Evolutionary conservation across 1,284 basidiomycete genomes (phyloP).

Genomic region (Trametes pubescens): DNA sequence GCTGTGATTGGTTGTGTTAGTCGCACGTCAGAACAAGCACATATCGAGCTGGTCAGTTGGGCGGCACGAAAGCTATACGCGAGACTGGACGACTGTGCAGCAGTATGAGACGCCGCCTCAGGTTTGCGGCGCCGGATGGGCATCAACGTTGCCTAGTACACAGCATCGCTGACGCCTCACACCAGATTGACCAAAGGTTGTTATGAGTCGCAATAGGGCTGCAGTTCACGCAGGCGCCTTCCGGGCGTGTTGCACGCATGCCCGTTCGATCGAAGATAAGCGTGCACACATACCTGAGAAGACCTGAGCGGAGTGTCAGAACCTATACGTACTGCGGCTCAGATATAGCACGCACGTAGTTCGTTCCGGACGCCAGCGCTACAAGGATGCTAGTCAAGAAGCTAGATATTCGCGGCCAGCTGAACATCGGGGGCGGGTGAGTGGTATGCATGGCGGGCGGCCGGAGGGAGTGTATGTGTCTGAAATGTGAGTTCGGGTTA

Average conservation of each 20-base stretch:
- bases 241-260: neutral
- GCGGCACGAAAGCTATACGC: neutral
- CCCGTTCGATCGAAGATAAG: neutral
- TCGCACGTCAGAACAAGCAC: no score
- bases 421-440: conserved; percentile 48
- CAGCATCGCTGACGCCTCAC: neutral
- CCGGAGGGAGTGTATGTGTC: neutral
- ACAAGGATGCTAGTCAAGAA: conserved; percentile 65
- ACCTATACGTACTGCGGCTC: neutral
- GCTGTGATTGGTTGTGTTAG: conserved; percentile 60
- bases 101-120: neutral
- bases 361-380: conserved; percentile 70
- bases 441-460: conserved; percentile 11
- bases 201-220: no score
- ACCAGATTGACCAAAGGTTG: no score
- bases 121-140: neutral
- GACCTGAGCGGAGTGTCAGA: conserved; percentile 57
- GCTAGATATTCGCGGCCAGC: conserved; percentile 51
- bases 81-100: neutral
- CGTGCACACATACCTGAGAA: conserved; percentile 35
- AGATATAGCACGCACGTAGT: conserved; percentile 60
- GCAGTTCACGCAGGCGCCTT: no score
- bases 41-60: no score
- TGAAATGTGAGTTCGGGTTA: neutral
- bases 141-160: conserved; percentile 6